phyloP scores from a whole-genome alignment of 2,329 filamentous ascomycete genomes.

The Neurospora crassa region DNA sequence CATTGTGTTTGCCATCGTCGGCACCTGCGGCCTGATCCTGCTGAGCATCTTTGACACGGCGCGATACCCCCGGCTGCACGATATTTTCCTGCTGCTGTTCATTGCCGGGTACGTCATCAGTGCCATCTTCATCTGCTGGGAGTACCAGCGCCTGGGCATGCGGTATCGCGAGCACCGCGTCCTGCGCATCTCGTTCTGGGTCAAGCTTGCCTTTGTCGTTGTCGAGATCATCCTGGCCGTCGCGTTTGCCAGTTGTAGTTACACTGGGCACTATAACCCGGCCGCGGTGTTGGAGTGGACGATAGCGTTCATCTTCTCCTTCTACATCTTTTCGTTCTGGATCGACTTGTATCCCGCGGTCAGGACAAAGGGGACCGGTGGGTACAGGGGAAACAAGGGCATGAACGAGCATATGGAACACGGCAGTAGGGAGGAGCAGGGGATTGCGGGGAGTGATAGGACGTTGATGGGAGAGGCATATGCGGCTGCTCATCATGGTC shows the following conservation, averaged over 20 bases:
- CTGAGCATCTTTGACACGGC: constrained; percentile 79
- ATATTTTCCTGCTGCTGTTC: constrained; percentile 72
- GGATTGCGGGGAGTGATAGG: constrained; percentile 7
- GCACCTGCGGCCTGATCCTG: constrained; percentile 71
- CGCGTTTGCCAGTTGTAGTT: constrained; percentile 56
- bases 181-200: constrained; percentile 71
- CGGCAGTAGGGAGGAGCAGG: constrained; percentile 1
- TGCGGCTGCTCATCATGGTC: not conserved
- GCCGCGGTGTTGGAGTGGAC: constrained; percentile 73
- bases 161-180: constrained; percentile 66
- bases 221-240: constrained; percentile 66
- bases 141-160: constrained; percentile 78
- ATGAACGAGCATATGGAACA: not conserved
- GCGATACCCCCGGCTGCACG: constrained; percentile 57
- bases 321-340: constrained; percentile 79
- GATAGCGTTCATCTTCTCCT: constrained; percentile 75
- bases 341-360: constrained; percentile 79
- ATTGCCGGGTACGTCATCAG: constrained; percentile 78
- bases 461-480: constrained; percentile 1
- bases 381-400: constrained; percentile 6
- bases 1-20: constrained; percentile 61
- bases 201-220: constrained; percentile 79
- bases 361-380: constrained; percentile 32
- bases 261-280: constrained; percentile 42
- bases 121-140: constrained; percentile 80